Evolutionary conservation across 306 rosid genomes (phyloP).

Genomic region (Medicago truncatula): DNA sequence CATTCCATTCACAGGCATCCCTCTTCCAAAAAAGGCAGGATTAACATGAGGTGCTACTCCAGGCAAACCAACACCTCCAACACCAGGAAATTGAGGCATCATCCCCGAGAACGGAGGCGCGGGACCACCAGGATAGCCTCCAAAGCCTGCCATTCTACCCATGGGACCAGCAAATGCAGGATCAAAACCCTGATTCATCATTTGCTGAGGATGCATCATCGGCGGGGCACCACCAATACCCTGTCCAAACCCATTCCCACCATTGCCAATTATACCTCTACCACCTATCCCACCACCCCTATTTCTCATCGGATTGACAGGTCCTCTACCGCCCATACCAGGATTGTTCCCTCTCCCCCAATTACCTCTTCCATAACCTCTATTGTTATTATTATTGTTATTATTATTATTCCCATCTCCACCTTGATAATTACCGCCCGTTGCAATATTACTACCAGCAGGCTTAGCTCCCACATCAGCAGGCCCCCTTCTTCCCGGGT

Average conservation of each 20-base stretch:
- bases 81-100: slow-evolving; percentile 79
- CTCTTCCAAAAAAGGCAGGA: slow-evolving; percentile 97
- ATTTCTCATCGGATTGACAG: slow-evolving; percentile 77
- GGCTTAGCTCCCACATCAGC: slow-evolving; percentile 68
- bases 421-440: slow-evolving; percentile 92
- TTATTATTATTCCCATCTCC: slow-evolving; percentile 63
- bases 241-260: slow-evolving; percentile 91
- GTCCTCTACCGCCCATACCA: slow-evolving; percentile 89
- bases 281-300: slow-evolving; percentile 90
- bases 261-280: slow-evolving; percentile 92
- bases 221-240: slow-evolving; percentile 86
- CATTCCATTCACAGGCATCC: slow-evolving; percentile 96
- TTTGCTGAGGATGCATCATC: slow-evolving; percentile 81
- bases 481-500: slow-evolving; percentile 74
- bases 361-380: slow-evolving; percentile 86
- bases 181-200: slow-evolving; percentile 98
- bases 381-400: slow-evolving; percentile 43
- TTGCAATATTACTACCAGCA: slow-evolving; percentile 69
- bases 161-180: slow-evolving; percentile 91
- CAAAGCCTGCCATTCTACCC: slow-evolving; percentile 91
- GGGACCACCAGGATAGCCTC: slow-evolving; percentile 95
- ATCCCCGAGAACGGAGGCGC: slow-evolving; percentile 86
- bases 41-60: slow-evolving; percentile 98
- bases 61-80: slow-evolving; percentile 88
- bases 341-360: slow-evolving; percentile 88